Conservation (phyloP, 805 yeast species). For the Lipomyces yamanashiensis region DNA sequence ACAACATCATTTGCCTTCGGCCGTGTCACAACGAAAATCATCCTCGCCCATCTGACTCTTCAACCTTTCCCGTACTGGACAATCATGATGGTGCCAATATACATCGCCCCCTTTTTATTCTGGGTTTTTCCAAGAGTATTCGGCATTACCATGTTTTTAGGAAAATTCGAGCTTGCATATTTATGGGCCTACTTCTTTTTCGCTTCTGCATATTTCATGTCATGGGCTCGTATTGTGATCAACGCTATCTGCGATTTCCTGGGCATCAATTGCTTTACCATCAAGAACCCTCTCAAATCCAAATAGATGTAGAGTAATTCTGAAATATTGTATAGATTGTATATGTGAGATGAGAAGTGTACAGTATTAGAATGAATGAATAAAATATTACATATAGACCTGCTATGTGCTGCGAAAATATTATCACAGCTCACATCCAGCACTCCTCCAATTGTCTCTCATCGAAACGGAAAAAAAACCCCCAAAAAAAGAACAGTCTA, state of each 20-base stretch:
- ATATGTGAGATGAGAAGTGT: not conserved
- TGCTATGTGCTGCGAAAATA: no score
- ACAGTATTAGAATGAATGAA: no score
- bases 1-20: constrained; percentile 87
- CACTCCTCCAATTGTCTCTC: no score
- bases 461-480: not conserved
- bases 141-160: constrained; percentile 39
- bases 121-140: constrained; percentile 55
- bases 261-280: constrained; percentile 80
- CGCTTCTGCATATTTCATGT: constrained; percentile 72
- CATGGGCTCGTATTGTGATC: constrained; percentile 69
- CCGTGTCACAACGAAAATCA: constrained; percentile 63
- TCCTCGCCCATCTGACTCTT: constrained; percentile 82
- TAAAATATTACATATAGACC: no score
- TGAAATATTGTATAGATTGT: not conserved
- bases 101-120: constrained; percentile 46
- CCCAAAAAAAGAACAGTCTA: not conserved
- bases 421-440: no score
- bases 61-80: constrained; percentile 79
- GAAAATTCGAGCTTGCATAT: constrained; percentile 47
- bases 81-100: constrained; percentile 60
- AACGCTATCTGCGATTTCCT: constrained; percentile 80
- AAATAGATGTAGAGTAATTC: constrained; percentile 6
- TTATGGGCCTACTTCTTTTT: constrained; percentile 61
- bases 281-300: constrained; percentile 7